phyloP scores from a whole-genome alignment of 2,329 filamentous ascomycete species.

The Fusarium mexicanum region DNA sequence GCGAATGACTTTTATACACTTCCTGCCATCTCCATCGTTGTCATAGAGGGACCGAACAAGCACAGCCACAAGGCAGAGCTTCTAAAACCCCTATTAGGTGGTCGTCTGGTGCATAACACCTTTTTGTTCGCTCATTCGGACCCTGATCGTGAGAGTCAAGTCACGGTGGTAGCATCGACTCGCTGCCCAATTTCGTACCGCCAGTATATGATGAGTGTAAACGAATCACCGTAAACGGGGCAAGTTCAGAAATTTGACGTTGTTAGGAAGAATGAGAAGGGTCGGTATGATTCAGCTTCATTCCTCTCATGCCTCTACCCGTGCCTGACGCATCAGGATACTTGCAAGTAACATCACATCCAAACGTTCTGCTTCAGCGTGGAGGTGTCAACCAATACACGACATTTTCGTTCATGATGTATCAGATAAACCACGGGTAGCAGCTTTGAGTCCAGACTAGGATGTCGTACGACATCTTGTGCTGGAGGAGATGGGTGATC shows the following conservation, averaged over 20 bases:
- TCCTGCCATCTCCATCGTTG: neutral
- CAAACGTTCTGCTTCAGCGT: neutral
- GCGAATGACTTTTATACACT: neutral
- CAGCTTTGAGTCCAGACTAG: conserved; percentile 5
- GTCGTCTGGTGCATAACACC: conserved; percentile 1
- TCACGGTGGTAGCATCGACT: neutral
- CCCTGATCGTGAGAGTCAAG: neutral
- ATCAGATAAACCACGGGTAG: conserved; percentile 2
- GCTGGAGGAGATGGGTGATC: neutral
- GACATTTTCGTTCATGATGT: neutral
- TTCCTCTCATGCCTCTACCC: conserved; percentile 21
- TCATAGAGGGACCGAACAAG: neutral
- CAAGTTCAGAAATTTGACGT: neutral
- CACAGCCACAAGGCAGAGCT: neutral
- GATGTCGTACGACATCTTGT: conserved; percentile 21
- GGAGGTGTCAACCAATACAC: neutral
- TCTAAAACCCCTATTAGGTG: neutral
- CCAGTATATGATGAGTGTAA: neutral
- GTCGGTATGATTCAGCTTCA: neutral
- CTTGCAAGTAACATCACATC: neutral
- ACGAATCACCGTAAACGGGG: neutral
- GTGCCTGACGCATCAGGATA: conserved; percentile 10
- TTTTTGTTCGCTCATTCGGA: neutral
- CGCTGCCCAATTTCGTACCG: neutral
- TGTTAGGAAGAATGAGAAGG: neutral